These are phyloP conservation scores for Microsporum audouinii DNA, from an alignment of 2,329 filamentous ascomycete genomes.

Conservation along the genomic window DNA sequence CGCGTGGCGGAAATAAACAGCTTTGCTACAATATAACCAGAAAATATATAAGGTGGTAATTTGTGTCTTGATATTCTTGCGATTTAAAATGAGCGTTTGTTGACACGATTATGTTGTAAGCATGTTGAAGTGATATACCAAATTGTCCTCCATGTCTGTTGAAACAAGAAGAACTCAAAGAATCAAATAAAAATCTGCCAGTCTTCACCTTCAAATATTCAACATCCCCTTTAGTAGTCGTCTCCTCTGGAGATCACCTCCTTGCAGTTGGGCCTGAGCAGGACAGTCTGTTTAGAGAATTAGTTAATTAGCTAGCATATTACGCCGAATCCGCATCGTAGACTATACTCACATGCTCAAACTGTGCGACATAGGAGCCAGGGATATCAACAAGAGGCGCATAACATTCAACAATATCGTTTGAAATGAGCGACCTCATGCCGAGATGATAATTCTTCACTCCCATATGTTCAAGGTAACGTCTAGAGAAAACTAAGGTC, in stretches of 20 bases:
- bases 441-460: constrained; percentile 48
- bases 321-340: constrained; percentile 14
- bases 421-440: constrained; percentile 47
- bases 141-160: neutral
- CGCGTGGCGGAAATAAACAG: neutral
- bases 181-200: neutral
- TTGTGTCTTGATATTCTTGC: neutral
- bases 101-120: neutral
- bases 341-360: constrained; percentile 42
- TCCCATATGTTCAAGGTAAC: constrained; percentile 54
- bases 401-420: constrained; percentile 48
- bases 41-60: neutral
- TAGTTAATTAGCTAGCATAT: constrained; percentile 14
- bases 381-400: constrained; percentile 46
- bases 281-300: constrained; percentile 35
- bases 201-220: neutral
- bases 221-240: constrained; percentile 34
- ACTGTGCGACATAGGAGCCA: constrained; percentile 54
- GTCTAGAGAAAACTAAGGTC: constrained; percentile 49
- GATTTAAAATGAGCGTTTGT: neutral
- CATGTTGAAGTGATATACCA: neutral
- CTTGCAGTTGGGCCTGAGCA: constrained; percentile 34
- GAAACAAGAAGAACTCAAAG: neutral
- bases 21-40: neutral
- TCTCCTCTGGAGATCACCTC: constrained; percentile 44